Conservation (phyloP, 495 filamentous ascomycete species). For the Geopyxis carbonaria region DNA sequence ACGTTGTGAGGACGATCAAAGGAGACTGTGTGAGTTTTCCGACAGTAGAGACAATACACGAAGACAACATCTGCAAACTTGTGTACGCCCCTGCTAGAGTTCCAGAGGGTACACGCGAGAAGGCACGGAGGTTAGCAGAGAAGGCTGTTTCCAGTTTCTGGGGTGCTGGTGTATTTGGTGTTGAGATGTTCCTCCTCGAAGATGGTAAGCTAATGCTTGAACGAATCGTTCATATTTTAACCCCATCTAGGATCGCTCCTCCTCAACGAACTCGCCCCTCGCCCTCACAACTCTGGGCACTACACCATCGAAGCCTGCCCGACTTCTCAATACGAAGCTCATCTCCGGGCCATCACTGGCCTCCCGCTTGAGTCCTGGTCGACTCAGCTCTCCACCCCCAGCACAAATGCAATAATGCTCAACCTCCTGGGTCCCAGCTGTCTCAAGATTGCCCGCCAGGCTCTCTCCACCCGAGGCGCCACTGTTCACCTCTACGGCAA, state of each 20-base stretch:
- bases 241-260: constrained; percentile 36
- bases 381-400: constrained; percentile 41
- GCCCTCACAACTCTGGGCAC: constrained; percentile 92
- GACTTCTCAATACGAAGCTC: constrained; percentile 75
- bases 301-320: constrained; percentile 90
- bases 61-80: constrained; percentile 89
- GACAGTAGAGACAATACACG: constrained; percentile 83
- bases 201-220: constrained; percentile 35
- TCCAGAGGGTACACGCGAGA: constrained; percentile 38
- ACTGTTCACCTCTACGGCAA: constrained; percentile 86
- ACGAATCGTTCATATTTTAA: constrained; percentile 1
- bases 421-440: constrained; percentile 87
- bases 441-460: constrained; percentile 43
- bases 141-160: constrained; percentile 62
- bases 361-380: constrained; percentile 48
- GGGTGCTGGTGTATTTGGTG: constrained; percentile 86
- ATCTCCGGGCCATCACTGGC: constrained; percentile 72
- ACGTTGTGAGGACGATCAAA: constrained; percentile 83
- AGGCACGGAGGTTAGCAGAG: constrained; percentile 60
- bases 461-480: constrained; percentile 43
- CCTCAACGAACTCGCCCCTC: constrained; percentile 87
- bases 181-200: constrained; percentile 87
- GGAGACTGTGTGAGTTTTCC: constrained; percentile 61
- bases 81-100: constrained; percentile 76
- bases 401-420: constrained; percentile 66